Evolutionary conservation across 202 grass and related monocot species (phyloP).

Genomic region (Setaria italica): DNA sequence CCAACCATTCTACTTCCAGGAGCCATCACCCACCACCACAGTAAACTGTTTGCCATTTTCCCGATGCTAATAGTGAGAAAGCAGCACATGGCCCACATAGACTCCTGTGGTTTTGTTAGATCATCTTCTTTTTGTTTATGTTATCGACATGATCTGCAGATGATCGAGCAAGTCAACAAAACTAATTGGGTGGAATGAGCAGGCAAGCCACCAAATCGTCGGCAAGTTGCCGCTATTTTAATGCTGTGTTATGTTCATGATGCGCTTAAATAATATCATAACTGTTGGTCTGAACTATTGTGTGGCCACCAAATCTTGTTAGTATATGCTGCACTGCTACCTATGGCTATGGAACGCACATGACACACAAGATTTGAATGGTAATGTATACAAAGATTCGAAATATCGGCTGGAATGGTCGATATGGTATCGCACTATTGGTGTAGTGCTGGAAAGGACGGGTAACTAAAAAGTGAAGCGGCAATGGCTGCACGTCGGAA

Average conservation of each 20-base stretch:
- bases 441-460: too few relatives aligned
- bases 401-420: too few relatives aligned
- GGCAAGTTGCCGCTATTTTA: slow-evolving; percentile 6
- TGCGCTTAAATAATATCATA: slow-evolving; percentile 6
- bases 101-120: background rate
- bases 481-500: slow-evolving; percentile 1
- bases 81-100: background rate
- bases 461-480: background rate
- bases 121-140: slow-evolving; percentile 17
- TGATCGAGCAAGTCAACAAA: slow-evolving; percentile 28
- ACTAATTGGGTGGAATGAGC: background rate
- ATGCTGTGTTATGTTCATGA: background rate
- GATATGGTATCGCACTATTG: too few relatives aligned
- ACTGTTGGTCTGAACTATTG: background rate
- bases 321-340: background rate
- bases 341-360: background rate
- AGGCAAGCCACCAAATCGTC: slow-evolving; percentile 13
- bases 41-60: background rate
- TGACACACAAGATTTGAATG: background rate
- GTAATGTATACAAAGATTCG: background rate
- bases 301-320: background rate
- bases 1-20: background rate
- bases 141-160: slow-evolving; percentile 26
- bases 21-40: background rate
- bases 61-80: background rate